These are phyloP conservation scores for Starmerella sp. DNA, from an alignment of 805 yeast species.

Conservation along the genomic window DNA sequence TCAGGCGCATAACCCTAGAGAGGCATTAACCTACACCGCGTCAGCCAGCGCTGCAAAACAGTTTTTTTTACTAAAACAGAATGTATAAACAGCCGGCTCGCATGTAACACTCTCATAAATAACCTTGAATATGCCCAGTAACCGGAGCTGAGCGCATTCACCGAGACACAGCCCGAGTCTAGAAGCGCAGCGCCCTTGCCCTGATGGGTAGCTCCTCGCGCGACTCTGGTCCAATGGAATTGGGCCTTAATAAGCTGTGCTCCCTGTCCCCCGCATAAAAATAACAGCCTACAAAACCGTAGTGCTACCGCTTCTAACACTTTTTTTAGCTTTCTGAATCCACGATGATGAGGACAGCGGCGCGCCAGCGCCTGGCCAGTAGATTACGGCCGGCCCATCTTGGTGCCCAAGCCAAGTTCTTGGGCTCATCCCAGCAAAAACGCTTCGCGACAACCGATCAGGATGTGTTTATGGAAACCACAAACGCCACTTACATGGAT, in stretches of 20 bases:
- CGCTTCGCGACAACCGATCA: slow-evolving; percentile 22
- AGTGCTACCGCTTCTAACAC: neutral
- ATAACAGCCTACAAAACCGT: neutral
- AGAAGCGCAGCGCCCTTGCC: neutral
- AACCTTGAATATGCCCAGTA: neutral
- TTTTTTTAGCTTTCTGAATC: neutral
- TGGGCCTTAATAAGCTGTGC: neutral
- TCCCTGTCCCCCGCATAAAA: neutral
- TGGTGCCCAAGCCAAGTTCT: neutral
- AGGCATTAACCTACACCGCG: too few relatives aligned
- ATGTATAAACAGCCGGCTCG: neutral
- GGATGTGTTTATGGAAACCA: slow-evolving; percentile 73
- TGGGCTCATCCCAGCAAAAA: neutral
- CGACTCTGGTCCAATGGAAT: slow-evolving; percentile 3
- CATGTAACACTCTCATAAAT: neutral
- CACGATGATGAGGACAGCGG: slow-evolving; percentile 14
- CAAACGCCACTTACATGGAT: slow-evolving; percentile 85
- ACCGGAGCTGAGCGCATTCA: neutral
- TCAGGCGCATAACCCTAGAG: neutral
- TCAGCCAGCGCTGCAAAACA: too few relatives aligned
- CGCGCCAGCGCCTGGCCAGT: slow-evolving; percentile 9
- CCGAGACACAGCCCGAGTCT: neutral
- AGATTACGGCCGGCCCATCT: slow-evolving; percentile 1
- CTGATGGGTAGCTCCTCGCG: neutral
- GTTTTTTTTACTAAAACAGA: neutral